Evolutionary conservation across 192 early-diverging fungal species (phyloP).

Genomic region (Chytriomyces confervae): DNA sequence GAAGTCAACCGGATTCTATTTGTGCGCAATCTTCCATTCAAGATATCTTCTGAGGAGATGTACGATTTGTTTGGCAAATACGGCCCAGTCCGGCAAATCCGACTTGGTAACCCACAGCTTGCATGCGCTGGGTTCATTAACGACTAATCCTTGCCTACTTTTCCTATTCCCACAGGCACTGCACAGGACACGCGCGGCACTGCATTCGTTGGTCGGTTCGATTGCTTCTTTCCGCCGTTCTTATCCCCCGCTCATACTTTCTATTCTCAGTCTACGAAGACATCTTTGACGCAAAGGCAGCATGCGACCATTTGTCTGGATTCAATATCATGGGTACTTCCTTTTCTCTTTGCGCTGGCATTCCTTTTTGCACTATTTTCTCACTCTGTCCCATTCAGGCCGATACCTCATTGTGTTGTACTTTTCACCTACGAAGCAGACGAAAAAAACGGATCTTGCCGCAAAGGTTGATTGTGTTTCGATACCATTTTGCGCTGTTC

Average conservation of each 20-base stretch:
- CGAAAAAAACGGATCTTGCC: slow-evolving; percentile 77
- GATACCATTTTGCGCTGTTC: too few relatives aligned
- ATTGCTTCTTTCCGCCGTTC: neutral
- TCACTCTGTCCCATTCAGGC: slow-evolving; percentile 41
- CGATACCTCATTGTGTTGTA: slow-evolving; percentile 96
- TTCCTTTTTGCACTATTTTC: neutral
- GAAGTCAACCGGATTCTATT: slow-evolving; percentile 95
- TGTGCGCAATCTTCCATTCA: slow-evolving; percentile 95
- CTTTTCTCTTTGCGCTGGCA: neutral
- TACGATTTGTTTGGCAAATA: slow-evolving; percentile 98
- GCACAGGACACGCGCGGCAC: slow-evolving; percentile 89
- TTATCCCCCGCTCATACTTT: neutral
- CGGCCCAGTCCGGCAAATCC: slow-evolving; percentile 92
- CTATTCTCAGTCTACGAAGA: slow-evolving; percentile 83
- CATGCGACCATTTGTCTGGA: slow-evolving; percentile 93
- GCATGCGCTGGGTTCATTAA: too few relatives aligned
- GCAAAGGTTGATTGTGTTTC: slow-evolving; percentile 21
- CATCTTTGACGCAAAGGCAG: slow-evolving; percentile 96
- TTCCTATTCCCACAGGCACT: neutral
- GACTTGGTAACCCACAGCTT: slow-evolving; percentile 64
- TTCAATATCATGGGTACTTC: slow-evolving; percentile 82
- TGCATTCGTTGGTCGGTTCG: slow-evolving; percentile 77
- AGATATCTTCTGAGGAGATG: slow-evolving; percentile 95
- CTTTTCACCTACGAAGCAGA: slow-evolving; percentile 80
- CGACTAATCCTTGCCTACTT: too few relatives aligned